phyloP scores from a whole-genome alignment of 2,329 filamentous ascomycete species.

The Akanthomyces lecanii region DNA sequence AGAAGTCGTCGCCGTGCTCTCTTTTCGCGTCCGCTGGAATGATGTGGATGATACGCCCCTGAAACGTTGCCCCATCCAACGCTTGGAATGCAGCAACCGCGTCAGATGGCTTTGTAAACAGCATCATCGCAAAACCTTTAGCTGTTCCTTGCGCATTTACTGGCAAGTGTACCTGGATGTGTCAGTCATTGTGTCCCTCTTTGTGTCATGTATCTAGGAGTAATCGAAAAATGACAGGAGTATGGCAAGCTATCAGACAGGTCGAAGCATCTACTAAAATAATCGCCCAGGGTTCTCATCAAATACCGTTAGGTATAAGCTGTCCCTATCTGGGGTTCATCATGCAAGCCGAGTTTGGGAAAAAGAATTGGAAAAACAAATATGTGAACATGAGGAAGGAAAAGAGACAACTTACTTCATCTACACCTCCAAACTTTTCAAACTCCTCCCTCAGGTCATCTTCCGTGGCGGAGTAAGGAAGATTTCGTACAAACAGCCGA shows the following conservation, averaged over 20 bases:
- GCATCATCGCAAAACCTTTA: slow-evolving; percentile 88
- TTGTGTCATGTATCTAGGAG: slow-evolving; percentile 18
- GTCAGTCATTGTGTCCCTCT: slow-evolving; percentile 25
- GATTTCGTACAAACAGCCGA: slow-evolving; percentile 82
- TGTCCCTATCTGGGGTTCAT: slow-evolving; percentile 99
- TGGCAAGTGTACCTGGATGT: slow-evolving; percentile 75
- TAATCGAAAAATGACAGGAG: slow-evolving; percentile 24
- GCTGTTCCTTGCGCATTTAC: slow-evolving; percentile 66
- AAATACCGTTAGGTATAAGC: slow-evolving; percentile 84
- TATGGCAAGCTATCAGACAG: slow-evolving; percentile 57
- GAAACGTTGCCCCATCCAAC: slow-evolving; percentile 81
- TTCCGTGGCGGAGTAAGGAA: slow-evolving; percentile 75
- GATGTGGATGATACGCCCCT: slow-evolving; percentile 87
- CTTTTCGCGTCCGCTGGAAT: slow-evolving; percentile 80
- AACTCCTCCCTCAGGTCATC: slow-evolving; percentile 73
- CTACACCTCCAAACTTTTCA: slow-evolving; percentile 64
- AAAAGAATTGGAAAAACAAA: slow-evolving; percentile 20
- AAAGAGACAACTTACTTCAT: slow-evolving; percentile 69
- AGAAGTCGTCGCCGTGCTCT: slow-evolving; percentile 79
- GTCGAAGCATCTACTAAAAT: slow-evolving; percentile 99
- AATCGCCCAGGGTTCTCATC: slow-evolving; percentile 85
- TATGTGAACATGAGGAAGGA: slow-evolving; percentile 13
- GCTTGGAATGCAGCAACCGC: slow-evolving; percentile 75
- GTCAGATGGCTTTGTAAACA: slow-evolving; percentile 66
- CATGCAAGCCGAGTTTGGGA: slow-evolving; percentile 47